Conservation (phyloP, 1,139 yeast species). For the Scheffersomyces segobiensis region DNA sequence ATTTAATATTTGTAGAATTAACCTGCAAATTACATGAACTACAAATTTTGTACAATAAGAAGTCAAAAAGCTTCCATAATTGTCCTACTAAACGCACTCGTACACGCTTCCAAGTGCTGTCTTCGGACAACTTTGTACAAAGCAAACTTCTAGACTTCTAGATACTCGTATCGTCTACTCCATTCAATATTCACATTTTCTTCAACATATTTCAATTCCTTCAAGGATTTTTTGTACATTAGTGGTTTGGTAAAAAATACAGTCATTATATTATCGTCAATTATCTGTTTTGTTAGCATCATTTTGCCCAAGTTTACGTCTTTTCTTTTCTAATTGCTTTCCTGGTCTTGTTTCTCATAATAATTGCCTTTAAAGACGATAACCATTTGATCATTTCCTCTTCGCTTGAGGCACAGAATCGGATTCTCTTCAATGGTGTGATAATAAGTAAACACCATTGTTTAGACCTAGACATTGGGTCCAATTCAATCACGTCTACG, state of each 20-base stretch:
- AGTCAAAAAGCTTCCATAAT: too few species aligned
- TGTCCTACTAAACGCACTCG: too few species aligned
- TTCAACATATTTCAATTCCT: too few species aligned
- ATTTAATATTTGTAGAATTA: background rate
- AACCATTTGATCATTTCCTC: constrained; percentile 54
- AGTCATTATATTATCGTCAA: background rate
- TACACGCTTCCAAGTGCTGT: too few species aligned
- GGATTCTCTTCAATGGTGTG: constrained; percentile 44
- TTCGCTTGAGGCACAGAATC: constrained; percentile 47
- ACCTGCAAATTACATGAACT: background rate
- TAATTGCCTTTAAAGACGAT: constrained; percentile 37
- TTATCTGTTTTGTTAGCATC: background rate
- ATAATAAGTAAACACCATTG: constrained; percentile 50
- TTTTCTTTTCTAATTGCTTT: background rate
- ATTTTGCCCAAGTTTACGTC: background rate
- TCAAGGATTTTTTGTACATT: background rate
- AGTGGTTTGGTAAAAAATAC: background rate
- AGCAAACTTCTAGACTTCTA: too few species aligned
- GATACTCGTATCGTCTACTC: too few species aligned
- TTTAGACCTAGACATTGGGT: constrained; percentile 45
- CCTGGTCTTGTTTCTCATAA: constrained; percentile 4
- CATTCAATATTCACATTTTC: too few species aligned
- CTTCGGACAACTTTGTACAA: too few species aligned
- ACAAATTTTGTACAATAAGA: background rate
- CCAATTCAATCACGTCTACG: constrained; percentile 56